Evolutionary conservation across 2,329 filamentous ascomycete species (phyloP), one percentile per base, ranked within the genome.

Genomic region (Paramyrothecium sp.): DNA sequence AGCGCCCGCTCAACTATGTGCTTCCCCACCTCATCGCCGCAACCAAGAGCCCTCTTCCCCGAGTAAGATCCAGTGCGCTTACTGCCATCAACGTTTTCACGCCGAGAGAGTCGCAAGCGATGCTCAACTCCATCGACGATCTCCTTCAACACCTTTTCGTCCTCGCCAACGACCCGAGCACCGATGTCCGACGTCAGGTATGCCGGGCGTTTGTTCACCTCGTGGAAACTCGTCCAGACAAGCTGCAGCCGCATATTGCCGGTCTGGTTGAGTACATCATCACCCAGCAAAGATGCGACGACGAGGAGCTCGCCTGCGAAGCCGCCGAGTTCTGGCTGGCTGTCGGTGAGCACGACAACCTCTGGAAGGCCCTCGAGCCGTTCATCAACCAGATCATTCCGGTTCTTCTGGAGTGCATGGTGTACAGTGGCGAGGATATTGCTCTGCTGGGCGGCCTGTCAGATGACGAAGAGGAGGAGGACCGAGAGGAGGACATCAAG

Each of bases 311-410:
- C 58, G 92, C 94, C 41, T 88, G 96, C 63, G 95, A 99, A 71
- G 95, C 95, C 10, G 92, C 95, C 5, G 95, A 99, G 73, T 99
- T 99, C 70, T 99, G 96, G 92, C 85, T 99, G 49, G 92, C 92
- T 44, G 88, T 96, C 20, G 93, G 92, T 59, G 95, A 97, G 71
- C 91, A 97, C 69, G 85, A 90, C 47, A 85, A 89, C 58, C 78
- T 98, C 54, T 92, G 91, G 78, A 83, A 87, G 63, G 83, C 86
- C 1, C 79, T 99, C 50, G 87, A 83, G 10, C 92, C 92, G 0
- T 91, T 91, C 69, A 84, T 98, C 56, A 75, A 84, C 63, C 91
- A 90, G 71, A 94, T 98, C 61, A 89, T 99, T 30, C 95, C 95
- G 0, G 90, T 97, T 1, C 78, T 99, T 54, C 83, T 99, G 8